Evolutionary conservation across 352 stramenopile species (phyloP).

Genomic region (Pythium dissotocum): DNA sequence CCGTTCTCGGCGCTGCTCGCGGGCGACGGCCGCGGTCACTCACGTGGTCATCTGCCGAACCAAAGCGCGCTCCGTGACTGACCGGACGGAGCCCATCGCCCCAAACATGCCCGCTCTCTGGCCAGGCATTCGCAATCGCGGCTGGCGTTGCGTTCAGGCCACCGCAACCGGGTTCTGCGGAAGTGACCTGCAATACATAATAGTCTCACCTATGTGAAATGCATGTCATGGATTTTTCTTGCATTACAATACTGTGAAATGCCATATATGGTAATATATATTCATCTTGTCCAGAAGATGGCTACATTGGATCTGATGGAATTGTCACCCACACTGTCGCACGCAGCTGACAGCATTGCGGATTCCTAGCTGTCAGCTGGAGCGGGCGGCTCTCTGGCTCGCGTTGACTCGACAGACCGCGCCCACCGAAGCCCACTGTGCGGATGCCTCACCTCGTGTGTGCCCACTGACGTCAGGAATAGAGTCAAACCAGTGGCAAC

Average conservation of each 20-base stretch:
- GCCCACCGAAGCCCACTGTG: slow-evolving; percentile 5
- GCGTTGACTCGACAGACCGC: slow-evolving; percentile 3
- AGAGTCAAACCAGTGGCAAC: not conserved
- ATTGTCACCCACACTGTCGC: not conserved
- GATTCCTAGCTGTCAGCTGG: not conserved
- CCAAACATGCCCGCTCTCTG: not conserved
- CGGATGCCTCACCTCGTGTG: slow-evolving; percentile 2
- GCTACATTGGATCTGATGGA: not conserved
- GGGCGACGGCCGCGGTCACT: not conserved
- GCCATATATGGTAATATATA: not conserved
- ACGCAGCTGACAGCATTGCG: not conserved
- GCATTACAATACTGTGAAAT: not conserved
- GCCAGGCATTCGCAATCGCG: not conserved
- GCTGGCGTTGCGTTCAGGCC: not conserved
- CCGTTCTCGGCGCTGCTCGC: not conserved
- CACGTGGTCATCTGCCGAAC: slow-evolving; percentile 1
- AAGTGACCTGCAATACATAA: not conserved
- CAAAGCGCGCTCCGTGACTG: not conserved
- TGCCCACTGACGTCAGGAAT: slow-evolving; percentile 5
- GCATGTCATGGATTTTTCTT: no score
- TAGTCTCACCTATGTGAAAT: not conserved
- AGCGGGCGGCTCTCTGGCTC: not conserved
- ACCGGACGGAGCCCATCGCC: not conserved
- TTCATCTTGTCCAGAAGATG: not conserved
- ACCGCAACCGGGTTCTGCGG: not conserved